phyloP scores from a whole-genome alignment of 2,329 filamentous ascomycete species.

The Geosmithia putterillii region DNA sequence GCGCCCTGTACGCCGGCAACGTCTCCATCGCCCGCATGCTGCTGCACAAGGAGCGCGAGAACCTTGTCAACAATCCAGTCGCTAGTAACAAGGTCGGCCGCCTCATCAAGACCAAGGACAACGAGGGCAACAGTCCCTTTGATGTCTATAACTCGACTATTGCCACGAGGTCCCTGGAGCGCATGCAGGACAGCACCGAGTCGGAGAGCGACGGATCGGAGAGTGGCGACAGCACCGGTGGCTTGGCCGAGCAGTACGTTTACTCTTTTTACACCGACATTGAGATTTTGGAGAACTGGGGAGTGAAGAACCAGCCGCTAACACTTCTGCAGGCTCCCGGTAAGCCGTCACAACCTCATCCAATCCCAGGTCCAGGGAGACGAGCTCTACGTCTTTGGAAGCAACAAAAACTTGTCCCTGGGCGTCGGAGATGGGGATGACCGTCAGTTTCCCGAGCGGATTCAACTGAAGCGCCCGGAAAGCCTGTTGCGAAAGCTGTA shows the following conservation, averaged over 20 bases:
- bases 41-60: slow-evolving; percentile 62
- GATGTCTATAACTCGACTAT: slow-evolving; percentile 87
- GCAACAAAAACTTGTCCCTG: slow-evolving; percentile 87
- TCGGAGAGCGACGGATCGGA: slow-evolving; percentile 38
- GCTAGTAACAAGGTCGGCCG: slow-evolving; percentile 53
- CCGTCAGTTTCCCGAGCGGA: slow-evolving; percentile 81
- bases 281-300: neutral
- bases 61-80: slow-evolving; percentile 46
- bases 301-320: neutral
- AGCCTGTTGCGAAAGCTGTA: slow-evolving; percentile 65
- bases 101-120: slow-evolving; percentile 89
- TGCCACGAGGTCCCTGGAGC: slow-evolving; percentile 51
- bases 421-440: slow-evolving; percentile 95
- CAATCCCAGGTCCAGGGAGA: slow-evolving; percentile 41
- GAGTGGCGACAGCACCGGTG: slow-evolving; percentile 33
- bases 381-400: slow-evolving; percentile 88
- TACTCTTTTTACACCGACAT: too few species aligned
- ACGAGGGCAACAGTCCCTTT: slow-evolving; percentile 88
- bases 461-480: slow-evolving; percentile 63
- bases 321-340: neutral
- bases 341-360: neutral
- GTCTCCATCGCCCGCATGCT: slow-evolving; percentile 74
- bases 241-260: slow-evolving; percentile 16
- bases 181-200: slow-evolving; percentile 18
- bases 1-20: slow-evolving; percentile 83